Evolutionary conservation across 2,329 filamentous ascomycete species (phyloP).

Genomic region (Calonectria honghensis): DNA sequence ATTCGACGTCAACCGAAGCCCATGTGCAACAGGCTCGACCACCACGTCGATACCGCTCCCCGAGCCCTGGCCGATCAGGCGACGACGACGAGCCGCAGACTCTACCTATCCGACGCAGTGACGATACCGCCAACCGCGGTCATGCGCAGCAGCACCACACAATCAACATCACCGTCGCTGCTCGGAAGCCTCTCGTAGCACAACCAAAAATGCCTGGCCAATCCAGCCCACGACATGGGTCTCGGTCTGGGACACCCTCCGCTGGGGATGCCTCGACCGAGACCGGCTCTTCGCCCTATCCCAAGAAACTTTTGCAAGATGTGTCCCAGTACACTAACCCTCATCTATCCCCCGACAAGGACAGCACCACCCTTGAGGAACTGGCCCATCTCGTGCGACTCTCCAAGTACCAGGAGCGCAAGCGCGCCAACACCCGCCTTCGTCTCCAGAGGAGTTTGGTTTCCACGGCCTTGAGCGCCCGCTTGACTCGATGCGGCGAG

Average conservation of each 20-base stretch:
- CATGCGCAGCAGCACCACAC: constrained; percentile 61
- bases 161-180: constrained; percentile 59
- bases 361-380: constrained; percentile 83
- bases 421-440: constrained; percentile 82
- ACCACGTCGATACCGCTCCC: constrained; percentile 71
- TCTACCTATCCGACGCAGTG: constrained; percentile 65
- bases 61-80: constrained; percentile 71
- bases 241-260: constrained; percentile 55
- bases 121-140: constrained; percentile 64
- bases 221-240: constrained; percentile 55
- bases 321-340: constrained; percentile 80
- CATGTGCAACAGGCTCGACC: constrained; percentile 70
- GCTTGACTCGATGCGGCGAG: constrained; percentile 84
- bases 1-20: constrained; percentile 72
- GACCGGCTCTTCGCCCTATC: constrained; percentile 63
- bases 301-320: constrained; percentile 77
- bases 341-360: constrained; percentile 75
- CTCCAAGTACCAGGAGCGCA: constrained; percentile 88
- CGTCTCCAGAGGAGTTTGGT: constrained; percentile 85
- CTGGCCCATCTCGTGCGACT: constrained; percentile 86
- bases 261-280: constrained; percentile 61
- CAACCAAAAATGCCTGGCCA: constrained; percentile 61
- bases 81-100: constrained; percentile 66
- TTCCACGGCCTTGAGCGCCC: constrained; percentile 83
- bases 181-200: constrained; percentile 70